Base-by-base conservation (phyloP, 768 basidiomycete genomes). In the Agaricus sinodeliciosus region DNA sequence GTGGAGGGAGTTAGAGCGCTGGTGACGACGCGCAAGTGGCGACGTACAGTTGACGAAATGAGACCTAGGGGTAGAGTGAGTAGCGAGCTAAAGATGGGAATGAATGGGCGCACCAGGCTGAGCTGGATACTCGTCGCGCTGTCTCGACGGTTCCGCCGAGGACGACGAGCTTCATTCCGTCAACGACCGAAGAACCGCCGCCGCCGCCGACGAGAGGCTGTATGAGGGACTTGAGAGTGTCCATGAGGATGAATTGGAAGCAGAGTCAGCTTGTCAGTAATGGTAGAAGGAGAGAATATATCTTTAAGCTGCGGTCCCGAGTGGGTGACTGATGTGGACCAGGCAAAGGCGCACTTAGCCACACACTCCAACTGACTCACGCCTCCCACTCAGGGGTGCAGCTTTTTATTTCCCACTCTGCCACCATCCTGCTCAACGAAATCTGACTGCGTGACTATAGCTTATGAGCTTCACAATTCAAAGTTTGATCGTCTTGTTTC, bases 121-220 rank as follows among this genome's bases (percentile, higher is more conserved):
- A 84, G 68, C 87, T 88, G 18, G 87, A 87, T 28, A 90, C 81
- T 57, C 89, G 73, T 61, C 89, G 76, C 0, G 89, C 89, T 0
- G 89, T 92, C 70, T 91, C 89, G 54, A 92, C 90, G 1, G 90
- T 90, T 52, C 89, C 89, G 54, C 89, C 89, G 47, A 92, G 76
- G 42, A 91, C 87, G 69, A 92, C 90, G 64, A 91, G 86, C 71
- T 92, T 92, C 75, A 90, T 84, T 58, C 88, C 90, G 63, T 92
- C 89, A 68, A 92, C 79, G 73, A 90, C 81, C 45, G 86, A 88
- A 25, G 84, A 86, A 59, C 83, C 80, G 47, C 80, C 84, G 63
- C 76, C 80, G 68, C 82, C 81, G 69, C 82, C 84, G 60, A 87
- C 82, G 65, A 90, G 82, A 56, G 87, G 87, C 63, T 86, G 84